These are phyloP conservation scores for Kwoniella sp. DNA, from an alignment of 768 basidiomycete genomes.

Conservation along the genomic window DNA sequence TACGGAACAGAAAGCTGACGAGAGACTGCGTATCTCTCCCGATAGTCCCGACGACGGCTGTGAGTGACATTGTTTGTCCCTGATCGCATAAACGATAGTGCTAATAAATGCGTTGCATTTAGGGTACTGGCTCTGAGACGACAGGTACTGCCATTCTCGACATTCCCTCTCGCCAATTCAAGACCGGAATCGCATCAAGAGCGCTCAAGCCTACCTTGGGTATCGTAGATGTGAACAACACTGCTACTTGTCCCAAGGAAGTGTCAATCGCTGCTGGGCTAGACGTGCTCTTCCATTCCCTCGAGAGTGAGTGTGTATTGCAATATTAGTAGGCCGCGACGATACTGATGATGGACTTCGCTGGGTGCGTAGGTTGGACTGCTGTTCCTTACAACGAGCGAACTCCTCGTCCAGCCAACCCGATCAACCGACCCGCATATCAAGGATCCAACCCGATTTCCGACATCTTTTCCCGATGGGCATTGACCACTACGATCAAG, in stretches of 20 bases:
- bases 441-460: conserved; percentile 63
- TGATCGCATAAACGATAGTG: too few species aligned
- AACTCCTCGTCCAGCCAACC: conserved; percentile 83
- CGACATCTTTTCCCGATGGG: conserved; percentile 93
- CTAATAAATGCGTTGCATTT: not conserved
- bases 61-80: conserved; percentile 49
- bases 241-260: conserved; percentile 83
- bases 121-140: conserved; percentile 69
- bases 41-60: conserved; percentile 70
- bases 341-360: too few species aligned
- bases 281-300: conserved; percentile 91
- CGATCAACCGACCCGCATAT: conserved; percentile 69
- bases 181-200: conserved; percentile 92
- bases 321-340: too few species aligned
- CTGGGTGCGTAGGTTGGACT: conserved; percentile 33
- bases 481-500: conserved; percentile 81
- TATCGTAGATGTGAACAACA: conserved; percentile 83
- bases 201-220: conserved; percentile 88
- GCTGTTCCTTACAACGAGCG: conserved; percentile 73
- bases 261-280: conserved; percentile 93
- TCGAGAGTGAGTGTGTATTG: conserved; percentile 80
- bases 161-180: conserved; percentile 87
- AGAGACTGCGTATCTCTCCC: not conserved
- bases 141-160: conserved; percentile 88
- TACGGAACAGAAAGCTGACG: not conserved